Base-by-base conservation (phyloP, 352 stramenopile species). In the Pythium rhizo-oryzae region DNA sequence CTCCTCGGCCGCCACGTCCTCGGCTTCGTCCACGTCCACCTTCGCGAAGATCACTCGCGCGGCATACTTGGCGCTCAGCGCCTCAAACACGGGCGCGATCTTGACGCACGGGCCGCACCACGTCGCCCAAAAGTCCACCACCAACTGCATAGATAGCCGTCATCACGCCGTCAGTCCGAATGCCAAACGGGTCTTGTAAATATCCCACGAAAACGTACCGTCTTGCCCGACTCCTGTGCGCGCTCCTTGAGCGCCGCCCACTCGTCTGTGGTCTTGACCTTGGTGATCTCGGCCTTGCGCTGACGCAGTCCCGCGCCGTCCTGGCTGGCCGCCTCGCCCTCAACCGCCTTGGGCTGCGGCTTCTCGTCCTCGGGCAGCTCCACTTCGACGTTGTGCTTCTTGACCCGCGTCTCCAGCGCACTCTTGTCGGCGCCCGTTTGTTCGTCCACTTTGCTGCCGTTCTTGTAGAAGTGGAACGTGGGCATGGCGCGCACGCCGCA, bases 381-480 rank as follows among this genome's bases (percentile, higher is more conserved):
- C 41, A 93, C 85, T 65, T 93, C 83, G n/a, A 90, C 76, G 59
- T 92, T 90, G 74, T 92, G 77, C 60, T 90, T 87, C 72, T 90
- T 79, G 33, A 96, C 80, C n/a, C 71, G 70, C 33, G 65, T 51
- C 62, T 94, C 83, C 11, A 96, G 71, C 4, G 49, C 71, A 24
- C 72, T 82, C 51, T 79, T 83, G 69, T 97, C 84, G 12, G 94
- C 94, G 11, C 94, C 94, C 8, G 81, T 79, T 53, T 98, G 69
- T 71, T 98, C 90, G 60, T 97, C 89, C 33, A 94, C 89, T 75
- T 94, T 97, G 33, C 72, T 79, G 49, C 91, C 91, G 55, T 86
- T 87, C 71, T 96, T 95, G 74, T 90, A 99, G 70, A 98, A 94
- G 64, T 98, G 91, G 77, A 99, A 99, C n/a, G 96, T 99, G 8